These are phyloP conservation scores for Lunasporangiospora selenospora DNA, from an alignment of 192 early-diverging fungal genomes.

Conservation along the genomic window DNA sequence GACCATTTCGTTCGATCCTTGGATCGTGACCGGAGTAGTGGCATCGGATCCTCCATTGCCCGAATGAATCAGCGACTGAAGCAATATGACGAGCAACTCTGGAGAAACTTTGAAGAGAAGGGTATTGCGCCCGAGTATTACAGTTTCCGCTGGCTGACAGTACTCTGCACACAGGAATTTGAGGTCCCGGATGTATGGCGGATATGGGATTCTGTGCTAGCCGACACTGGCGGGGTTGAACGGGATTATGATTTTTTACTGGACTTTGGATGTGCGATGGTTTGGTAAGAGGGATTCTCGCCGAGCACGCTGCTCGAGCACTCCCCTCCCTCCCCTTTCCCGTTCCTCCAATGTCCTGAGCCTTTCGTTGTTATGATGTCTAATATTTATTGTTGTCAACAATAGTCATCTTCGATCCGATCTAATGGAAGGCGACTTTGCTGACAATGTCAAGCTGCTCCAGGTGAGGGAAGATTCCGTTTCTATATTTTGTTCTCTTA, in stretches of 20 bases:
- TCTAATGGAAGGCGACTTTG: constrained; percentile 65
- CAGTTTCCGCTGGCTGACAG: constrained; percentile 85
- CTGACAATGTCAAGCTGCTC: constrained; percentile 64
- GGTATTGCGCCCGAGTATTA: constrained; percentile 75
- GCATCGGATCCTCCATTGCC: constrained; percentile 66
- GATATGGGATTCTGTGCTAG: constrained; percentile 82
- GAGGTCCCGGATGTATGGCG: constrained; percentile 77
- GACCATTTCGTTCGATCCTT: constrained; percentile 82
- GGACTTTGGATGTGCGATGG: constrained; percentile 78
- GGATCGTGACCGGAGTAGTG: constrained; percentile 63
- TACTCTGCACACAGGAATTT: constrained; percentile 78
- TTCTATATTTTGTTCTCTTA: constrained; percentile 6
- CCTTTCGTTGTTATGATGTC: not conserved
- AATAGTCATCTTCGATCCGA: constrained; percentile 57
- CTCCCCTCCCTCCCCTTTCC: no score
- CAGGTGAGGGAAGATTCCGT: constrained; percentile 51
- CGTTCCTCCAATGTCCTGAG: no score
- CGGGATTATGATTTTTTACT: constrained; percentile 65
- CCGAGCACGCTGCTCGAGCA: no score
- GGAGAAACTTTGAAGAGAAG: constrained; percentile 67
- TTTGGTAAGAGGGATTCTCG: no score
- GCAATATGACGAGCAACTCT: constrained; percentile 65
- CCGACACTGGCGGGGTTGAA: constrained; percentile 61
- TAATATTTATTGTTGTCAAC: constrained; percentile 5
- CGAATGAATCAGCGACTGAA: constrained; percentile 61